Conservation (phyloP, 2,329 filamentous ascomycete species). For the Pezicula rhizophila region DNA sequence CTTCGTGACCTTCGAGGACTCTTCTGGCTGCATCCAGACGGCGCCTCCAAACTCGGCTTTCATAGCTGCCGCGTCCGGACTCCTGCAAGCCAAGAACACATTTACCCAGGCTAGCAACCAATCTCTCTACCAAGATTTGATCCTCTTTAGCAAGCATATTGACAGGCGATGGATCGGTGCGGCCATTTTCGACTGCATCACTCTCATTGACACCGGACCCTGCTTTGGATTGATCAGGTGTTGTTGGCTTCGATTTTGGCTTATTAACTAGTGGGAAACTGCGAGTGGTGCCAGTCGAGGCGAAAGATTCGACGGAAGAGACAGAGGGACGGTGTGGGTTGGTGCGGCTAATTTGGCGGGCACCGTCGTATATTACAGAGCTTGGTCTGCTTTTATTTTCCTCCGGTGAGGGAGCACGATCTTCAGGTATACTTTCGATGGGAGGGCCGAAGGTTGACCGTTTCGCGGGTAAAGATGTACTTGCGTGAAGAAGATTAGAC, state of each 20-base stretch:
- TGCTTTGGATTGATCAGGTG: slow-evolving; percentile 2
- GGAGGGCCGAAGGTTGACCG: slow-evolving; percentile 23
- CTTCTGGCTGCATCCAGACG: slow-evolving; percentile 69
- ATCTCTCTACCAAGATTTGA: slow-evolving; percentile 51
- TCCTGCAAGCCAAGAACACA: slow-evolving; percentile 55
- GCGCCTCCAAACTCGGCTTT: slow-evolving; percentile 60
- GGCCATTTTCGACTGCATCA: slow-evolving; percentile 8
- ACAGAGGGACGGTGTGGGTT: slow-evolving; percentile 47
- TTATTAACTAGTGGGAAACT: slow-evolving; percentile 57
- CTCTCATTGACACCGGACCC: slow-evolving; percentile 14
- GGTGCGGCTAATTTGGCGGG: slow-evolving; percentile 6
- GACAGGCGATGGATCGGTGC: slow-evolving; percentile 20
- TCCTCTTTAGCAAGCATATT: slow-evolving; percentile 41
- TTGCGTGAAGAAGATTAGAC: background rate
- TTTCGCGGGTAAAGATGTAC: slow-evolving; percentile 16
- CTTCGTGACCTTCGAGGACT: slow-evolving; percentile 64
- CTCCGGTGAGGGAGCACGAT: slow-evolving; percentile 4
- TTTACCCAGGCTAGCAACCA: slow-evolving; percentile 53
- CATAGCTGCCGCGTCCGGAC: slow-evolving; percentile 45
- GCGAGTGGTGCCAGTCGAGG: slow-evolving; percentile 46
- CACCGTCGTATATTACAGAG: slow-evolving; percentile 11
- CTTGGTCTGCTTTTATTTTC: slow-evolving; percentile 5
- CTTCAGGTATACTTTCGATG: slow-evolving; percentile 5
- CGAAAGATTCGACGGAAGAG: slow-evolving; percentile 41
- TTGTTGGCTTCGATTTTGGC: slow-evolving; percentile 26